Evolutionary conservation across 768 basidiomycete genomes (phyloP), one percentile per base, ranked within the genome.

Genomic region (Mycena haematopus): DNA sequence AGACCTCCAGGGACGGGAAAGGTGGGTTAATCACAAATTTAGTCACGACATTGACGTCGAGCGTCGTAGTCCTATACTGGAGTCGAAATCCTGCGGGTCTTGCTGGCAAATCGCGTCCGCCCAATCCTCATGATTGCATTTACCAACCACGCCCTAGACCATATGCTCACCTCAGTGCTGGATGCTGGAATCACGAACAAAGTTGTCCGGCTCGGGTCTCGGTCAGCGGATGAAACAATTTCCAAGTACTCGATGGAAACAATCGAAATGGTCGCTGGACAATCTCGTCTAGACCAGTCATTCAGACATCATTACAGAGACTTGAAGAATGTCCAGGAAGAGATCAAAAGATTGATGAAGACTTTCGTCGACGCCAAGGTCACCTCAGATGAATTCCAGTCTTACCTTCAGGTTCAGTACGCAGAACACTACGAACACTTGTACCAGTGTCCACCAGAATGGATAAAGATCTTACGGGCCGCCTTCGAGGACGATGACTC

Each of bases 1-100:
- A 90, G 89, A 47, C 91, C 91, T 25, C 91, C 91, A 1, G 91
- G 91, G 1, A 92, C 91, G 0, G 91, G 91, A 64, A 91, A 91
- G 82, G 88, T 88, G 46, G 64, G 59, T 13, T 19, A 24, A 3
- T 14, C 22, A 25, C 7, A 19, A 11, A 40, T 6, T 27, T 24
- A 19, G 57, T 22, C 11, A 62, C 25, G 27, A 21, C 64, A 56
- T 2, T 68, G 36, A 55, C 53, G 24, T 49, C 25, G 13, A 31
- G 44, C 19, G 36, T 21, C 24, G 6, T 63, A 89, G 86, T 86
- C 84, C 25, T 91, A 80, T 66, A 89, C 87, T 3, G 89, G 87
- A 1, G 81, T 87, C 6, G 88, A 93, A 70, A 78, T 93, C 17
- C 70, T 93, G 10, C 84, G 88, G 0, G 83, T 91, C 6, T 75